Conservation (phyloP, 345 rosid genomes). For the Dipteronia dyeriana region DNA sequence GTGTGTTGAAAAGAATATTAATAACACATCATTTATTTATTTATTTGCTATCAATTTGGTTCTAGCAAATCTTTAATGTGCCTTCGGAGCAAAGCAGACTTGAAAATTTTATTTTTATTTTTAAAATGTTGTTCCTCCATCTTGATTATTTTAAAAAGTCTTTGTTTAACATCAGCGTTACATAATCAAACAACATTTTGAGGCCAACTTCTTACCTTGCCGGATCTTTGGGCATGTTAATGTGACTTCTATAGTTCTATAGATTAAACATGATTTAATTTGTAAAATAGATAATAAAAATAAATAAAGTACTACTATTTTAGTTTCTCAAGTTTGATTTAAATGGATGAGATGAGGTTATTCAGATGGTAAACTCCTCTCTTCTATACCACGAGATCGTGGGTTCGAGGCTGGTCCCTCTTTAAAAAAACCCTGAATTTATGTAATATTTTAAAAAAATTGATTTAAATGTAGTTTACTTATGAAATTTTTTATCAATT, state of each 20-base stretch:
- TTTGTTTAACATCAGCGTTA: not conserved
- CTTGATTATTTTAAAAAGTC: too few species aligned
- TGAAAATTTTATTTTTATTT: not conserved
- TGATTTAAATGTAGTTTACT: not conserved
- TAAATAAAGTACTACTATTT: too few species aligned
- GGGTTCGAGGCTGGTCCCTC: too few species aligned
- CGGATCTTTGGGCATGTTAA: not conserved
- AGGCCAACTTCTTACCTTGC: not conserved
- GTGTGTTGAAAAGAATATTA: too few species aligned
- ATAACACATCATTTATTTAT: too few species aligned
- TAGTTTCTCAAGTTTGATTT: not conserved
- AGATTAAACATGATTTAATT: too few species aligned
- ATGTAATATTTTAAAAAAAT: too few species aligned
- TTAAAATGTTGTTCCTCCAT: too few species aligned
- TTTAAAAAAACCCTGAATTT: too few species aligned
- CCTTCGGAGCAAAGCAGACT: not conserved
- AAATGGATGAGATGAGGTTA: too few species aligned
- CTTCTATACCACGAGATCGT: too few species aligned
- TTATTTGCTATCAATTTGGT: not conserved
- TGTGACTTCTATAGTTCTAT: not conserved
- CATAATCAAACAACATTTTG: not conserved
- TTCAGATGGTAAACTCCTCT: too few species aligned
- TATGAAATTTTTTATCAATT: not conserved
- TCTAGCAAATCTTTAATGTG: not conserved
- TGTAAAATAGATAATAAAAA: not conserved